Evolutionary conservation across 2,329 filamentous ascomycete species (phyloP), one percentile per base, ranked within the genome.

Genomic region (Ambrosiella xylebori): DNA sequence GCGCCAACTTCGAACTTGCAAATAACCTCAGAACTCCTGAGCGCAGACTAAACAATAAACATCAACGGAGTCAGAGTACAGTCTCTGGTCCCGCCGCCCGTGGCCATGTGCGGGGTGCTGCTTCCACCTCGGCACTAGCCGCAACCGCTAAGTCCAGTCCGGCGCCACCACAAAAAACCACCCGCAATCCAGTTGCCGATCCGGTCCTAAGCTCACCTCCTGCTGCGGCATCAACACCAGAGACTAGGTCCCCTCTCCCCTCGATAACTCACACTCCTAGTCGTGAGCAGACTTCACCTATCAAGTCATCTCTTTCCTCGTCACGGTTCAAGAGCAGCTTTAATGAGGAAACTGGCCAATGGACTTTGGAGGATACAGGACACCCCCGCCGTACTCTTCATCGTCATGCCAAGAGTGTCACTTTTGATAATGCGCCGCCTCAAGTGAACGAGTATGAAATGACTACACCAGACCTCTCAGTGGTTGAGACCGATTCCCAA

Each of bases 371-470:
- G 47, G 77, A 79, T 15, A 75, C 77, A 2, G 73, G 76, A 45
- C 79, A 84, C 47, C 79, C 79, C 6, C 84, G 85, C 57, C 81
- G 80, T 63, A 78, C 76, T 11, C 76, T 89, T 47, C 85, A 88
- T 67, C 85, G 89, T 57, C 87, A 95, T 70, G 84, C 88, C 53
- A 98, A 98, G 76, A 96, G 90, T 65, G 93, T 98, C 60, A 98
- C 91, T 0, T 98, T 98, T 68, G 89, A 97, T 71, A 86, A 85
- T 41, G 89, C 88, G 1, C 91, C 91, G 19, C 93, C 93, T 27
- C 87, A 95, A 67, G 79, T 98, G 65, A 95, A 97, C 67, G 93
- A 98, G 71, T 98, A 97, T 69, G 93, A 97, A 71, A 90, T 96
- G 86, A 86, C 88, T 39, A 98, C 93, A 1, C 93, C 93, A 9